These are phyloP conservation scores for Eucalyptus curtisii DNA, from an alignment of 345 rosid genomes.

Conservation along the genomic window DNA sequence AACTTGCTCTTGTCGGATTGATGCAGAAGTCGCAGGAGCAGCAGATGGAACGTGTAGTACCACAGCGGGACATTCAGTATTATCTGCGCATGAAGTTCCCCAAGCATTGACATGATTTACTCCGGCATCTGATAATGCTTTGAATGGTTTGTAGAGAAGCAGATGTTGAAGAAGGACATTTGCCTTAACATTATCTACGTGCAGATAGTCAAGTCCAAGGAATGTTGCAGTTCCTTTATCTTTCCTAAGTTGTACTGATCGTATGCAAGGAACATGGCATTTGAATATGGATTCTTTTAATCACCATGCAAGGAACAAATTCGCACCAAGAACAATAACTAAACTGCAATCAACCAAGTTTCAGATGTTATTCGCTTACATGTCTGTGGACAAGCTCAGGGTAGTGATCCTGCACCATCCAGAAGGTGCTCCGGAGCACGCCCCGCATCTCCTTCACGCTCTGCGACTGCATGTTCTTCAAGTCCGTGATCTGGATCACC, in stretches of 20 bases:
- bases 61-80: slow-evolving; percentile 48
- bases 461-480: slow-evolving; percentile 22
- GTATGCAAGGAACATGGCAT: neutral
- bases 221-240: neutral
- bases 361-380: slow-evolving; percentile 3
- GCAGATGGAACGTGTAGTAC: slow-evolving; percentile 30
- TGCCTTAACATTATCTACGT: neutral
- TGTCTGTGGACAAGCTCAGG: slow-evolving; percentile 34
- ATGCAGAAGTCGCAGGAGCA: slow-evolving; percentile 11
- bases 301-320: neutral
- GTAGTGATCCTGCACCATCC: slow-evolving; percentile 22
- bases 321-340: neutral
- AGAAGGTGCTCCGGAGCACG: slow-evolving; percentile 5
- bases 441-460: slow-evolving; percentile 18
- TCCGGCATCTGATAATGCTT: neutral
- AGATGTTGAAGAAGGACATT: neutral
- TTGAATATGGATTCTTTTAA: neutral
- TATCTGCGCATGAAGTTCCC: slow-evolving; percentile 15
- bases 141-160: neutral
- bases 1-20: slow-evolving; percentile 12
- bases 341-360: neutral
- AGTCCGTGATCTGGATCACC: slow-evolving; percentile 35
- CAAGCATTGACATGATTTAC: neutral
- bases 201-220: neutral
- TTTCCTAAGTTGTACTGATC: neutral